These are phyloP conservation scores for Monosporascus sp. DNA, from an alignment of 2,329 filamentous ascomycete species.

Conservation along the genomic window DNA sequence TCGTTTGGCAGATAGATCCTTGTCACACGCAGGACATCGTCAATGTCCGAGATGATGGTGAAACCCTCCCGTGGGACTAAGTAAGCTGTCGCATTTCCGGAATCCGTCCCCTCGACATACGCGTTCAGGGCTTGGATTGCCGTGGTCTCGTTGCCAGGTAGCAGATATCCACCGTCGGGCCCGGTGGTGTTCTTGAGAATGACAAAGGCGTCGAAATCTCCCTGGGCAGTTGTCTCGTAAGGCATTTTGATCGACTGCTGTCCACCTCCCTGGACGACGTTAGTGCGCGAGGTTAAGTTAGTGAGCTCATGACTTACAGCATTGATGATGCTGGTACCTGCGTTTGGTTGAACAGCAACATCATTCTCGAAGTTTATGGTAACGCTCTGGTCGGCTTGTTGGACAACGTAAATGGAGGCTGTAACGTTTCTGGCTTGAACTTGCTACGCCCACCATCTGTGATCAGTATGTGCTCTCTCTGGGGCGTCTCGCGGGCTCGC, in stretches of 20 bases:
- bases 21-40: conserved; percentile 74
- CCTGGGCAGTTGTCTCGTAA: conserved; percentile 59
- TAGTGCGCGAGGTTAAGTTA: conserved; percentile 2
- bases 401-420: conserved; percentile 67
- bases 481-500: no score
- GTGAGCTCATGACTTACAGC: conserved; percentile 19
- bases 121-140: conserved; percentile 64
- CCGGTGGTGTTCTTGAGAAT: conserved; percentile 54
- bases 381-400: conserved; percentile 61
- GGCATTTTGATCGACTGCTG: conserved; percentile 59
- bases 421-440: conserved; percentile 70
- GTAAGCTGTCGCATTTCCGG: conserved; percentile 71
- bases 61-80: conserved; percentile 66
- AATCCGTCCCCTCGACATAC: conserved; percentile 57
- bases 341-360: conserved; percentile 43
- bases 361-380: conserved; percentile 52
- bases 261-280: conserved; percentile 41
- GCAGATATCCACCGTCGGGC: conserved; percentile 40
- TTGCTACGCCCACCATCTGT: conserved; percentile 40
- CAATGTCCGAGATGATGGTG: conserved; percentile 72
- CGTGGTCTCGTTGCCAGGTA: conserved; percentile 59
- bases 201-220: conserved; percentile 71
- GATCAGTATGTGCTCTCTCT: no score
- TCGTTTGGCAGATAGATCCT: conserved; percentile 74
- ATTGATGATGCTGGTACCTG: conserved; percentile 46